A percentile compares a stretch with the other conserved stretches of the same genome.
phyloP scores from a whole-genome alignment of 495 filamentous ascomycete genomes.

The Penicillium macrosclerotiorum region DNA sequence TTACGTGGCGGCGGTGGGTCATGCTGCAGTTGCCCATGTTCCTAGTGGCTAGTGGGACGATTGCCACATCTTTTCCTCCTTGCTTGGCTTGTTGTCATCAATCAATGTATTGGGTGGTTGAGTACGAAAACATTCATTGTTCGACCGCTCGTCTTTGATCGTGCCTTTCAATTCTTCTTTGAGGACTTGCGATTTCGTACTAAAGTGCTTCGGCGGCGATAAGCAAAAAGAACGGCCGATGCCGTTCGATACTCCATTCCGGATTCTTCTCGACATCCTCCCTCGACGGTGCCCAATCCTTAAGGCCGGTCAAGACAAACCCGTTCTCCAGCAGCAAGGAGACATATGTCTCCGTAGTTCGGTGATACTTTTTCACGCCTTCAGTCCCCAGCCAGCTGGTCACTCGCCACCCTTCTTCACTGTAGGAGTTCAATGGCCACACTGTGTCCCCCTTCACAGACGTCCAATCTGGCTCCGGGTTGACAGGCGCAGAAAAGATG shows the following conservation, averaged over 20 bases:
- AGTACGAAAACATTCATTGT: no score
- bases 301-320: constrained; percentile 19
- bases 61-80: no score
- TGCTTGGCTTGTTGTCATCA: no score
- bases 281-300: constrained; percentile 19
- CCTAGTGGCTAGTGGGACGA: no score
- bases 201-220: constrained; percentile 10
- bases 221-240: constrained; percentile 24
- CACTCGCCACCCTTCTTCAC: constrained; percentile 17
- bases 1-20: no score
- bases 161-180: no score
- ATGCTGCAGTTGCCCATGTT: no score
- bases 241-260: constrained; percentile 15
- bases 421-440: constrained; percentile 24
- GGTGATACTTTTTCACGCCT: constrained; percentile 26
- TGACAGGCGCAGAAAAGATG: constrained; percentile 17
- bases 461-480: constrained; percentile 11
- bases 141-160: no score
- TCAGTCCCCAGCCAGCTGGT: constrained; percentile 22
- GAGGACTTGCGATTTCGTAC: background rate
- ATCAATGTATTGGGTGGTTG: no score
- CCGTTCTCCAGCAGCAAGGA: constrained; percentile 17
- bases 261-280: constrained; percentile 13
- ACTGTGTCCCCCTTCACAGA: constrained; percentile 1
- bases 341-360: constrained; percentile 24